Conservation (phyloP, 805 yeast species). For the Candida dendrica region DNA sequence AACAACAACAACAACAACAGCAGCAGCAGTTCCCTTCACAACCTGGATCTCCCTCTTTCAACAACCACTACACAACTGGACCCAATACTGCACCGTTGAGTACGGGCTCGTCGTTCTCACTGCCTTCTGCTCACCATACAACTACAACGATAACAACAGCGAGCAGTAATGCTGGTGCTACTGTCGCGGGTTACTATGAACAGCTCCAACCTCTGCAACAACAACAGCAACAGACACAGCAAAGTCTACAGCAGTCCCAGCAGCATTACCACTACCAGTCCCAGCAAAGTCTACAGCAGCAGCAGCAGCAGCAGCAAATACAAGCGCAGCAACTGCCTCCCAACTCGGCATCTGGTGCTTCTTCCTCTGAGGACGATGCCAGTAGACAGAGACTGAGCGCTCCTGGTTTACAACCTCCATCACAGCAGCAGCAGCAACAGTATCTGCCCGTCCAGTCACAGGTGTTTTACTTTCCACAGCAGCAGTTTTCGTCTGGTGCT, state of each 20-base stretch:
- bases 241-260: not conserved
- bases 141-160: not conserved
- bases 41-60: not conserved
- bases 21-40: not conserved
- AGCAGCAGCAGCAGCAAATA: not conserved
- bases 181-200: not conserved
- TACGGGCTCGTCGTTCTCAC: slow-evolving; percentile 4
- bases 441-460: not conserved
- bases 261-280: not conserved
- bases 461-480: not conserved
- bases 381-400: not conserved
- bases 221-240: not conserved
- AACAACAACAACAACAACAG: not conserved
- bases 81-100: slow-evolving; percentile 1
- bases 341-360: not conserved
- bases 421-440: not conserved
- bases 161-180: not conserved
- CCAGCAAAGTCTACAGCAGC: not conserved
- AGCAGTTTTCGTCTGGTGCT: not conserved
- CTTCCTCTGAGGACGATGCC: not conserved
- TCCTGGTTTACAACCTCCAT: not conserved
- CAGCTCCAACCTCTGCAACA: not conserved
- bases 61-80: slow-evolving; percentile 3
- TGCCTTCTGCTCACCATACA: slow-evolving; percentile 6
- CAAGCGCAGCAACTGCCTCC: not conserved